Conservation (phyloP, 768 basidiomycete genomes). For the Favolaschia claudopus region DNA sequence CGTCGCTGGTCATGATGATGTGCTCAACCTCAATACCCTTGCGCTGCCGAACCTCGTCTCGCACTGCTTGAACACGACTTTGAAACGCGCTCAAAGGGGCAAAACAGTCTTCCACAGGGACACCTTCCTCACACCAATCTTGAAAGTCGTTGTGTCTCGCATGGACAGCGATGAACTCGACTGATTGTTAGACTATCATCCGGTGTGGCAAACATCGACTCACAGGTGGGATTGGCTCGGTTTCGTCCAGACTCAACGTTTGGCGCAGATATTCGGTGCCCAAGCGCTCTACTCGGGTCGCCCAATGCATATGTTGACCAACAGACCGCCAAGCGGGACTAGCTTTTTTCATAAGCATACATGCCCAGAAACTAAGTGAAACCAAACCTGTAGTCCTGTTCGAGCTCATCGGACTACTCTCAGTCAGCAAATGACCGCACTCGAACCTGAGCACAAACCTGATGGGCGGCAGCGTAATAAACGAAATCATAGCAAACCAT, state of each 20-base stretch:
- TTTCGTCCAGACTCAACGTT: constrained; percentile 28
- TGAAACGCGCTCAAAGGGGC: constrained; percentile 37
- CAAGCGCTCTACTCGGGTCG: constrained; percentile 29
- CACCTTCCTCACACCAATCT: constrained; percentile 33
- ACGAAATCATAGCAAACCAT: constrained; percentile 33
- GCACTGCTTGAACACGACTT: constrained; percentile 40
- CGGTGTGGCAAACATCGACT: constrained; percentile 9
- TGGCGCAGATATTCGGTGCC: constrained; percentile 33
- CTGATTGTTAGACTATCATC: neutral
- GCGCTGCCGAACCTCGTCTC: constrained; percentile 33
- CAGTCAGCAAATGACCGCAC: neutral
- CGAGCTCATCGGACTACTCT: constrained; percentile 37
- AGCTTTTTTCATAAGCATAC: neutral
- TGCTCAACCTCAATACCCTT: constrained; percentile 34
- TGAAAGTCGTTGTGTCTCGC: constrained; percentile 45
- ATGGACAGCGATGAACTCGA: constrained; percentile 46
- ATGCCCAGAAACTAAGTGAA: neutral
- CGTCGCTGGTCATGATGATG: constrained; percentile 53
- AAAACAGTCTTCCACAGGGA: constrained; percentile 39
- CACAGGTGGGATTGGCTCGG: constrained; percentile 37
- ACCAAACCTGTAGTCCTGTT: constrained; percentile 35
- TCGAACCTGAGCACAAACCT: constrained; percentile 23
- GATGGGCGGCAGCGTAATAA: constrained; percentile 32
- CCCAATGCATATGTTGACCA: constrained; percentile 41
- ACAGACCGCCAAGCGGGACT: constrained; percentile 44